phyloP scores from a whole-genome alignment of 805 yeast genomes.

The Saccharomyces mikatae region DNA sequence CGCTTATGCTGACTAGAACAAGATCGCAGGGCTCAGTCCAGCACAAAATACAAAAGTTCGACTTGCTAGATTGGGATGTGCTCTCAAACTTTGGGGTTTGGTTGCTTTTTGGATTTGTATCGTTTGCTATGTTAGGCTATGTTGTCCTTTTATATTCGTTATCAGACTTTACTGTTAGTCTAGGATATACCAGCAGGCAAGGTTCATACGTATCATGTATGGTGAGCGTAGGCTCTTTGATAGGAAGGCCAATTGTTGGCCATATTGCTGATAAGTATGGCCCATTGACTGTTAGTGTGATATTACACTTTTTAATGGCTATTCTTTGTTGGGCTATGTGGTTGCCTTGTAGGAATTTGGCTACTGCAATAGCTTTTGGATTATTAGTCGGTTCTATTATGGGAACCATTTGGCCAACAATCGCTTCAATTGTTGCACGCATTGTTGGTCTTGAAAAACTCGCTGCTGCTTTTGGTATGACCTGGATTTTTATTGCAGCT shows the following conservation, averaged over 20 bases:
- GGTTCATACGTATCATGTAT: slow-evolving; percentile 54
- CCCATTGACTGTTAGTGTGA: slow-evolving; percentile 38
- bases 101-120: slow-evolving; percentile 35
- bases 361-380: slow-evolving; percentile 47
- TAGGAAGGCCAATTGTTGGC: slow-evolving; percentile 53
- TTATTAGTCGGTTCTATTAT: slow-evolving; percentile 46
- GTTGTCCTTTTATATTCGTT: slow-evolving; percentile 51
- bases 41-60: slow-evolving; percentile 15
- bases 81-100: slow-evolving; percentile 37
- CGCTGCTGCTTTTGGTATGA: slow-evolving; percentile 41
- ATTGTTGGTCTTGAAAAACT: slow-evolving; percentile 47
- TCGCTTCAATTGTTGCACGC: slow-evolving; percentile 44
- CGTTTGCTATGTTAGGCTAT: slow-evolving; percentile 51
- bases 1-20: slow-evolving; percentile 29
- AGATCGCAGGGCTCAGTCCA: slow-evolving; percentile 24
- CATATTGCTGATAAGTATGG: slow-evolving; percentile 44
- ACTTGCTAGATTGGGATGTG: slow-evolving; percentile 36
- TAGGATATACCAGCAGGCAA: slow-evolving; percentile 48
- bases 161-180: slow-evolving; percentile 50
- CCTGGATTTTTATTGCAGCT: slow-evolving; percentile 45
- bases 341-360: slow-evolving; percentile 50
- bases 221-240: slow-evolving; percentile 48
- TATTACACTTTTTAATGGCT: slow-evolving; percentile 34
- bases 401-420: slow-evolving; percentile 55
- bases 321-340: slow-evolving; percentile 43